Evolutionary conservation across 1,139 yeast species (phyloP).

Genomic region (Meyerozyma sp.): DNA sequence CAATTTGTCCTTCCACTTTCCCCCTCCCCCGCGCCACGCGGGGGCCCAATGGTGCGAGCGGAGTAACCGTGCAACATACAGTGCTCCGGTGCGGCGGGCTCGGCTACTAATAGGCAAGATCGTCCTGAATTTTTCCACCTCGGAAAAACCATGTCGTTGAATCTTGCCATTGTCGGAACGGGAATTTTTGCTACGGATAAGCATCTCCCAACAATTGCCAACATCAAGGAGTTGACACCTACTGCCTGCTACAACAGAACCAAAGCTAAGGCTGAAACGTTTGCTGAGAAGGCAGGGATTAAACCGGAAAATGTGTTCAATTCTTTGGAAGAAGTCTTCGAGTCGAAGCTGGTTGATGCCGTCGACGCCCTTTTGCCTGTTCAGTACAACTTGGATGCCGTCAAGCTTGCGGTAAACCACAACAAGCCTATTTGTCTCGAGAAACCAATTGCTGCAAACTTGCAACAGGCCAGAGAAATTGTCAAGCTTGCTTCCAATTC

Average conservation of each 20-base stretch:
- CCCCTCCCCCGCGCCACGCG: no score
- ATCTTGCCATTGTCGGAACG: slow-evolving; percentile 80
- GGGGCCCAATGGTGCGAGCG: no score
- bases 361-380: slow-evolving; percentile 87
- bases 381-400: slow-evolving; percentile 64
- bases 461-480: slow-evolving; percentile 73
- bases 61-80: no score
- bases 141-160: slow-evolving; percentile 4
- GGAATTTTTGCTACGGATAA: slow-evolving; percentile 85
- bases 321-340: slow-evolving; percentile 57
- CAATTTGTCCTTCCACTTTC: no score
- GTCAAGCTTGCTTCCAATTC: slow-evolving; percentile 58
- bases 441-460: slow-evolving; percentile 86
- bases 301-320: slow-evolving; percentile 53
- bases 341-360: slow-evolving; percentile 60
- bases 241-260: slow-evolving; percentile 78
- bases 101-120: not conserved
- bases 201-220: slow-evolving; percentile 71
- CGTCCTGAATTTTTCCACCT: not conserved
- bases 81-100: not conserved
- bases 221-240: slow-evolving; percentile 27
- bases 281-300: slow-evolving; percentile 62
- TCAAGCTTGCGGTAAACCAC: slow-evolving; percentile 60
- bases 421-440: slow-evolving; percentile 78
- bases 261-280: slow-evolving; percentile 69